Evolutionary conservation across 2,329 filamentous ascomycete genomes (phyloP).

Genomic region (Lachnellula arida): DNA sequence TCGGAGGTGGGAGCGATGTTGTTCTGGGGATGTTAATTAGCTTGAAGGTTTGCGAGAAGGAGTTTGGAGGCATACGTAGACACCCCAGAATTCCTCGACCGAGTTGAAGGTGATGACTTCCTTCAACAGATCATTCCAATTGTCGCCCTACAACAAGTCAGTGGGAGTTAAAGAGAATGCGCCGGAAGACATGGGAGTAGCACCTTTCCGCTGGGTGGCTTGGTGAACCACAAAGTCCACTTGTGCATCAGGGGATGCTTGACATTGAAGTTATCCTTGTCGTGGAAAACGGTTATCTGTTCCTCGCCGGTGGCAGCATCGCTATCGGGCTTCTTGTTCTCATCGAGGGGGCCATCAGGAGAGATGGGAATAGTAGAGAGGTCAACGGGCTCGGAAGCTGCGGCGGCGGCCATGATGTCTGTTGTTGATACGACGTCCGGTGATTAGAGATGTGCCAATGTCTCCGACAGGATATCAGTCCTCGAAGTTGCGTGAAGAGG

Average conservation of each 20-base stretch:
- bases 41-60: not conserved
- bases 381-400: conserved; percentile 43
- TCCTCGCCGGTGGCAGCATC: conserved; percentile 48
- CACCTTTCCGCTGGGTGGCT: conserved; percentile 93
- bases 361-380: conserved; percentile 65
- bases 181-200: not conserved
- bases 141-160: conserved; percentile 66
- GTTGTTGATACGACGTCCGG: conserved; percentile 1
- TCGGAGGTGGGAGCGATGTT: conserved; percentile 97
- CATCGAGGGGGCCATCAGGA: conserved; percentile 50
- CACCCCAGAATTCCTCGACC: conserved; percentile 98
- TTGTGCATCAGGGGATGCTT: conserved; percentile 97
- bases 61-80: conserved; percentile 69
- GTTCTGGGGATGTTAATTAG: conserved; percentile 58
- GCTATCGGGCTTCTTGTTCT: conserved; percentile 40
- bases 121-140: conserved; percentile 98
- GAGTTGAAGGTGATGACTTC: conserved; percentile 98
- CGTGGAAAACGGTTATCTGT: conserved; percentile 91
- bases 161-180: not conserved
- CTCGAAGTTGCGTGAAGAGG: not conserved
- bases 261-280: conserved; percentile 98
- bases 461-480: too few species aligned
- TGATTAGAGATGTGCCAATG: not conserved
- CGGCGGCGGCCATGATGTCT: conserved; percentile 26
- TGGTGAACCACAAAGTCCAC: conserved; percentile 99